A percentile compares a stretch with the other conserved stretches of the same genome.
These are phyloP conservation scores for Dacryopinax primogenitus DNA, from an alignment of 768 basidiomycete species.

Conservation along the genomic window DNA sequence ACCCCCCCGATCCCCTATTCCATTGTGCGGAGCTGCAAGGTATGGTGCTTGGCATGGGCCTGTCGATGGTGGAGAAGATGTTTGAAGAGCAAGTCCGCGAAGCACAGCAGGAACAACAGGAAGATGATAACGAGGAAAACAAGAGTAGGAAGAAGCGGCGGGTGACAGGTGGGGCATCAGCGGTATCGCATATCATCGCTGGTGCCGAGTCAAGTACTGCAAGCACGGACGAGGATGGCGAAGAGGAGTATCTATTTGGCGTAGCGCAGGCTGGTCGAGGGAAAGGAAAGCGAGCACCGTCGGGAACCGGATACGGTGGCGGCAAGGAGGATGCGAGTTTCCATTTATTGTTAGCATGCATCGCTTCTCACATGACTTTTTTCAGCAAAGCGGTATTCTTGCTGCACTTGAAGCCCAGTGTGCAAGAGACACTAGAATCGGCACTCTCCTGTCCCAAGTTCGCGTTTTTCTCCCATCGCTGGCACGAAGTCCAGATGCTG, in stretches of 20 bases:
- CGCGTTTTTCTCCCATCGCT: slow-evolving; percentile 76
- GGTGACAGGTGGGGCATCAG: slow-evolving; percentile 8
- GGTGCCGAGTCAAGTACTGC: neutral
- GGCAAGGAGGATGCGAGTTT: slow-evolving; percentile 68
- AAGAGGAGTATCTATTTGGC: slow-evolving; percentile 9
- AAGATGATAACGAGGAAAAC: slow-evolving; percentile 18
- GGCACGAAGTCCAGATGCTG: slow-evolving; percentile 58
- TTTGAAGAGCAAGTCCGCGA: slow-evolving; percentile 38
- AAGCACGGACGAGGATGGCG: slow-evolving; percentile 5
- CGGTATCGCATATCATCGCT: neutral
- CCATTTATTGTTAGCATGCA: neutral
- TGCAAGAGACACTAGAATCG: slow-evolving; percentile 60
- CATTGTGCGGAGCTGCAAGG: slow-evolving; percentile 87
- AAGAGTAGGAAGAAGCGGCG: slow-evolving; percentile 19
- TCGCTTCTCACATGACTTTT: neutral
- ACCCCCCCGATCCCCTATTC: slow-evolving; percentile 49
- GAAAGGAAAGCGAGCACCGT: slow-evolving; percentile 53
- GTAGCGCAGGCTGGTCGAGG: slow-evolving; percentile 17
- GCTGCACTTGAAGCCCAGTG: slow-evolving; percentile 65
- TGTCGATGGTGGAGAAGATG: slow-evolving; percentile 67
- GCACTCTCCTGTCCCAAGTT: slow-evolving; percentile 51
- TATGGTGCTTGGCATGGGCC: slow-evolving; percentile 77
- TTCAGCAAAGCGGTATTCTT: slow-evolving; percentile 63
- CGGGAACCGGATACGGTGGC: slow-evolving; percentile 78
- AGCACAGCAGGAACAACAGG: slow-evolving; percentile 16